phyloP scores from a whole-genome alignment of 2,329 filamentous ascomycete genomes.

The Capronia americana region DNA sequence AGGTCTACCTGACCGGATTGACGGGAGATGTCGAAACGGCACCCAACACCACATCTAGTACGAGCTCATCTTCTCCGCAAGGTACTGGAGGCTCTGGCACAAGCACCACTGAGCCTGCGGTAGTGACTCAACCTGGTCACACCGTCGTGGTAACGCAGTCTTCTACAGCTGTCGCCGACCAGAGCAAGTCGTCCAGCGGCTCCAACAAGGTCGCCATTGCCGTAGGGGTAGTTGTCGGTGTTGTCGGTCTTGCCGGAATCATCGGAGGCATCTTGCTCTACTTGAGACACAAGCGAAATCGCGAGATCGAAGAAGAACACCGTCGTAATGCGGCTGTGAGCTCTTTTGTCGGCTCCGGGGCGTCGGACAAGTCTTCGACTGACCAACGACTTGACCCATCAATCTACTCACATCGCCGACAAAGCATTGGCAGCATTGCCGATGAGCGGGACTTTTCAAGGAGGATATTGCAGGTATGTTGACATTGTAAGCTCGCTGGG shows the following conservation, averaged over 20 bases:
- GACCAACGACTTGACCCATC: conserved; percentile 86
- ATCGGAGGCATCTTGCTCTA: conserved; percentile 75
- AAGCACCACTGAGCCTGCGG: conserved; percentile 28
- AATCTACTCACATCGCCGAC: conserved; percentile 78
- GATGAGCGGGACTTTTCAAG: conserved; percentile 97
- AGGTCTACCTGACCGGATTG: conserved; percentile 60
- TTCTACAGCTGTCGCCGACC: conserved; percentile 43
- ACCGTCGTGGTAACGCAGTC: conserved; percentile 47
- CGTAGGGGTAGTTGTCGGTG: conserved; percentile 84
- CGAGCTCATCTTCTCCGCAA: conserved; percentile 53
- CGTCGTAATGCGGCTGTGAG: conserved; percentile 79
- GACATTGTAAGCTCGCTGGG: not conserved
- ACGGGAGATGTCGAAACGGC: conserved; percentile 46
- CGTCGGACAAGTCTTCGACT: conserved; percentile 70
- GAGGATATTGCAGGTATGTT: conserved; percentile 86
- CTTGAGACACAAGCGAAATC: conserved; percentile 75
- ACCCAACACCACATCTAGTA: conserved; percentile 39
- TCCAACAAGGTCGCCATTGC: conserved; percentile 84
- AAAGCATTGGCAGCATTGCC: conserved; percentile 94
- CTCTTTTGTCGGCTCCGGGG: conserved; percentile 69
- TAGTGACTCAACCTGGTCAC: conserved; percentile 41
- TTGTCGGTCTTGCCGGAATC: conserved; percentile 71
- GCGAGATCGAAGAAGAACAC: conserved; percentile 82
- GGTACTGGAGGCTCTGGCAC: conserved; percentile 45
- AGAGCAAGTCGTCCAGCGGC: conserved; percentile 45